Percentiles rank a stretch among this genome's conserved stretches.
Evolutionary conservation across 805 yeast genomes (phyloP).

Genomic region (Candida chilensis): DNA sequence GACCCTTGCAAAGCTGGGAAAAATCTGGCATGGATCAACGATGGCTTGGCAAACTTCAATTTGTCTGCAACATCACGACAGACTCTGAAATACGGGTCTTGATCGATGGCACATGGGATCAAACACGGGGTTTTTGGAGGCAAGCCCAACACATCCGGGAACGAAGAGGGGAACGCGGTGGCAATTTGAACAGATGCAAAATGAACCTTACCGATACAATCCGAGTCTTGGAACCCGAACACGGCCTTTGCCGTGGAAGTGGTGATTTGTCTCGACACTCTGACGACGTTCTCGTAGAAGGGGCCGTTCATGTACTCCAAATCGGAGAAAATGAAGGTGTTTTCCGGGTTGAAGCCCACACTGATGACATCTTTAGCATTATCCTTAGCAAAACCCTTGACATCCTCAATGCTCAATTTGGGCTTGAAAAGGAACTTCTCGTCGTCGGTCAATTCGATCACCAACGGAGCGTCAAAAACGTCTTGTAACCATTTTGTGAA

Average conservation of each 20-base stretch:
- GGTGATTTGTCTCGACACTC: slow-evolving; percentile 89
- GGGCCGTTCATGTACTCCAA: slow-evolving; percentile 88
- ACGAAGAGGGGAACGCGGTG: slow-evolving; percentile 91
- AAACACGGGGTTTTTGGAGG: slow-evolving; percentile 90
- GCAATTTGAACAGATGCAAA: slow-evolving; percentile 96
- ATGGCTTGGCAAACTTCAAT: slow-evolving; percentile 82
- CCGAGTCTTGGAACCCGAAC: slow-evolving; percentile 92
- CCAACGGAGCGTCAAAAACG: slow-evolving; percentile 92
- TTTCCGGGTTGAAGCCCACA: slow-evolving; percentile 89
- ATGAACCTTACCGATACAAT: slow-evolving; percentile 89
- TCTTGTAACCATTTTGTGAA: slow-evolving; percentile 98
- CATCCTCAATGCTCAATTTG: slow-evolving; percentile 81
- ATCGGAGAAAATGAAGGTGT: slow-evolving; percentile 93
- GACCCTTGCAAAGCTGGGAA: slow-evolving; percentile 99
- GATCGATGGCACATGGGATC: slow-evolving; percentile 98
- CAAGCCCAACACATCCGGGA: slow-evolving; percentile 84
- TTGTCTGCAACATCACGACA: slow-evolving; percentile 97
- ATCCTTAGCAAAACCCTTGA: slow-evolving; percentile 66
- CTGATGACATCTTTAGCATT: slow-evolving; percentile 92
- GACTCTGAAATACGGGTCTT: slow-evolving; percentile 96
- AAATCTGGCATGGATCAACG: slow-evolving; percentile 87
- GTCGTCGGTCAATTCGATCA: slow-evolving; percentile 91
- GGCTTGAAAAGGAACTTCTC: slow-evolving; percentile 94
- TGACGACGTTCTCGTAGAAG: slow-evolving; percentile 89
- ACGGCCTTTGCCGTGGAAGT: slow-evolving; percentile 96